Base-by-base conservation (phyloP, 352 stramenopile species). In the Pythium vanterpoolii region DNA sequence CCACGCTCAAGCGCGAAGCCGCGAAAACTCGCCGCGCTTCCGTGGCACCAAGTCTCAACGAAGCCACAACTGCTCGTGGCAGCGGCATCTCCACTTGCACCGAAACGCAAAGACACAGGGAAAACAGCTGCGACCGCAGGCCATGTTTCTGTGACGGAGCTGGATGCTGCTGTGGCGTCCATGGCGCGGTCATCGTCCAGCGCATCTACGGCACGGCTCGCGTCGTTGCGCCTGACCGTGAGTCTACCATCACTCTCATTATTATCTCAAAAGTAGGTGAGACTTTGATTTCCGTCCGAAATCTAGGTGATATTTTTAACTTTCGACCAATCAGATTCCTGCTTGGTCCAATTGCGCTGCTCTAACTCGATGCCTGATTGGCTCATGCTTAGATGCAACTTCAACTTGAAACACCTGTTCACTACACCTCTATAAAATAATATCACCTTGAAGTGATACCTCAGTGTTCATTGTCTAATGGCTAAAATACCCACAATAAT, bases 11-110 rank as follows among this genome's bases (percentile, higher is more conserved):
- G 5, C 9, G 49, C 43, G 21, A 48, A 31, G 13, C 44, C 26
- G 5, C 27, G 19, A 6, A 21, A 42, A 21, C 31, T 47, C 6
- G 44, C 26, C 13, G 10, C 47, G 26, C 26, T 47, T 14, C 51
- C 28, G 10, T 86, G 78, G 78, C 70, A 83, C 40, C 69, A 64
- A 8, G 76, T 86, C 23, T 18, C 71, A 10, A 80, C 72, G 11
- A 87, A 86, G 49, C 76, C 68, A 1, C 65, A 79, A 55, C 60
- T 87, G 28, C 59, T 82, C 16, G 69, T 86, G 10, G 56, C 47
- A 24, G 34, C 27, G 18, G 42, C 43, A 18, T 49, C 47, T 24
- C 46, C 48, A n/a, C 21, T 42, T 26, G 33, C 19, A 33, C 28
- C 21, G 21, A 51, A 26, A 49, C 10, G 36, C 24, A 39, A n/a